A percentile compares a stretch with the other conserved stretches of the same genome.
Evolutionary conservation across 371 early-diverging fungal genomes (phyloP).

Genomic region (Saksenaea oblongispora): DNA sequence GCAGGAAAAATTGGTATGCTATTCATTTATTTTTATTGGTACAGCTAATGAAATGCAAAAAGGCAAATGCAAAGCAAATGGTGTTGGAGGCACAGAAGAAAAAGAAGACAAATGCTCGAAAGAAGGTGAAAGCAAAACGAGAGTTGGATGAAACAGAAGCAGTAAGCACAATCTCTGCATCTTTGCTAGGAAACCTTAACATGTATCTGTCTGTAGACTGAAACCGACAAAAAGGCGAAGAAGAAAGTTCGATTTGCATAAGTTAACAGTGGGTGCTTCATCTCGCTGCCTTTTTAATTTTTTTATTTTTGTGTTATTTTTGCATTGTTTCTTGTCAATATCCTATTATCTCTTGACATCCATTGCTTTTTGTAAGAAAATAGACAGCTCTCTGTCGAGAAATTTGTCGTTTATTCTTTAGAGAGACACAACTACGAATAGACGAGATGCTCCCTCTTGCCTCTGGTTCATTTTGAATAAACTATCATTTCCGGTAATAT

Average conservation of each 20-base stretch:
- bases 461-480: too few relatives aligned
- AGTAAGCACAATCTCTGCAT: not conserved
- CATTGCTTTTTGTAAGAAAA: too few relatives aligned
- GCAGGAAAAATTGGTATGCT: not conserved
- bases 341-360: too few relatives aligned
- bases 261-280: not conserved
- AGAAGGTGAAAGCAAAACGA: not conserved
- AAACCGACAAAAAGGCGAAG: not conserved
- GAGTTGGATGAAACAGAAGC: not conserved
- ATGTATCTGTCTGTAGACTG: not conserved
- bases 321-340: not conserved
- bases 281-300: not conserved
- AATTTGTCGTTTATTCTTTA: too few relatives aligned
- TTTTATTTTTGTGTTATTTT: not conserved
- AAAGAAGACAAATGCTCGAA: not conserved
- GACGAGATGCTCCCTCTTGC: too few relatives aligned
- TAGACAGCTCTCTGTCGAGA: too few relatives aligned
- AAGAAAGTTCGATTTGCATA: conserved; percentile 1
- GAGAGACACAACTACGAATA: too few relatives aligned
- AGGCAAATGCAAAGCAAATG: not conserved
- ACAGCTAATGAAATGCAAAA: not conserved
- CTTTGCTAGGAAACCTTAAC: not conserved
- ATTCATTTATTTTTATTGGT: not conserved
- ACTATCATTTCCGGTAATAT: too few relatives aligned
- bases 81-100: not conserved